A percentile compares a stretch with the other conserved stretches of the same genome.
These are phyloP conservation scores for Backusella westeae DNA, from an alignment of 192 early-diverging fungal species.

Conservation along the genomic window DNA sequence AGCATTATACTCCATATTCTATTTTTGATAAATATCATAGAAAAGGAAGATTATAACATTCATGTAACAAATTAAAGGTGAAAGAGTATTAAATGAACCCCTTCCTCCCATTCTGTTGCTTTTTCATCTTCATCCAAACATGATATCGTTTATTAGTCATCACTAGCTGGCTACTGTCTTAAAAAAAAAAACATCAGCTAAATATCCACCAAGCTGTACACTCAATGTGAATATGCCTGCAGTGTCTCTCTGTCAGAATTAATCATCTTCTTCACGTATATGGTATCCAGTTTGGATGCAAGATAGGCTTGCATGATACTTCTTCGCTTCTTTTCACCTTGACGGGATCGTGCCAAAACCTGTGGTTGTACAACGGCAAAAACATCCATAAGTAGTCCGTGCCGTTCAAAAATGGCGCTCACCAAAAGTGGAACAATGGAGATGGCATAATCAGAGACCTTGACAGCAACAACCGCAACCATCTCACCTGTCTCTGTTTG, in stretches of 20 bases:
- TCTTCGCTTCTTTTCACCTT: constrained; percentile 62
- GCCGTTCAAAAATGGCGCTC: constrained; percentile 66
- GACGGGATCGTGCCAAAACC: constrained; percentile 59
- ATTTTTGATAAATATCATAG: no score
- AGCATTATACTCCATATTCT: no score
- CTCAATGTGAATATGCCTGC: not conserved
- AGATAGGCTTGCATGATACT: constrained; percentile 30
- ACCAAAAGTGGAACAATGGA: constrained; percentile 56
- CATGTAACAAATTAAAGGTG: no score
- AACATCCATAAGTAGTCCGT: constrained; percentile 69
- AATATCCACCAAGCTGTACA: not conserved
- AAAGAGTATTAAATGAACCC: no score
- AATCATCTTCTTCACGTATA: constrained; percentile 26
- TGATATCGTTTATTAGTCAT: no score
- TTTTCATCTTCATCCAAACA: no score
- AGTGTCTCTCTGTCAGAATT: constrained; percentile 25
- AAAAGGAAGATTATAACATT: no score
- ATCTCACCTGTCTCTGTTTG: constrained; percentile 21
- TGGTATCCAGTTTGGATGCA: not conserved
- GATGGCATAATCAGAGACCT: constrained; percentile 6
- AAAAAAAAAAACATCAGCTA: no score
- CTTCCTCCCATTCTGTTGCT: no score
- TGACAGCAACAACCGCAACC: constrained; percentile 24
- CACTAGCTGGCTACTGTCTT: no score
- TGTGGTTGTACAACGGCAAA: constrained; percentile 60